A percentile compares a stretch with the other conserved stretches of the same genome.
Evolutionary conservation across 2,329 filamentous ascomycete genomes (phyloP).

Genomic region (Cladophialophora carrionii): DNA sequence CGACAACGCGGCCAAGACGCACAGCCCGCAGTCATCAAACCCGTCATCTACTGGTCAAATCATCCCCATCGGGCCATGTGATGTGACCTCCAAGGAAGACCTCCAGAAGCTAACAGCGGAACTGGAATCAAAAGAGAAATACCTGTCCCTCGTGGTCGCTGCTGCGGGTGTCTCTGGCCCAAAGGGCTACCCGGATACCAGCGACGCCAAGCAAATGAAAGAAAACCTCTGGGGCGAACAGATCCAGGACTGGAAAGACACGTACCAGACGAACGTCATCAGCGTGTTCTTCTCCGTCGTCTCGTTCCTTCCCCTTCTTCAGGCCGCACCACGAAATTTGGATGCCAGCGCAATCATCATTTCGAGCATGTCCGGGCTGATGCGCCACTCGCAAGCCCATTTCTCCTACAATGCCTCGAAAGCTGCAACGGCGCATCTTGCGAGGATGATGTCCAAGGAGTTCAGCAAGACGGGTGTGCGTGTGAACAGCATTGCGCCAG

Average conservation of each 20-base stretch:
- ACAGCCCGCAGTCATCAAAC: constrained; percentile 41
- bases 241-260: constrained; percentile 68
- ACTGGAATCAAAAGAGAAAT: constrained; percentile 62
- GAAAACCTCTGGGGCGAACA: constrained; percentile 65
- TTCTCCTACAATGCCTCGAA: constrained; percentile 73
- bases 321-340: constrained; percentile 58
- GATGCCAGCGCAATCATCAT: constrained; percentile 59
- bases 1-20: constrained; percentile 47
- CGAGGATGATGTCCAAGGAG: constrained; percentile 66
- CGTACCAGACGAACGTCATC: constrained; percentile 72
- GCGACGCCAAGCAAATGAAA: constrained; percentile 59
- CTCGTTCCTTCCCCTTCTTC: constrained; percentile 67
- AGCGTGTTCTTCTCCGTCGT: constrained; percentile 73
- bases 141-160: constrained; percentile 67
- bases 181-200: constrained; percentile 58
- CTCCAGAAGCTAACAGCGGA: constrained; percentile 59
- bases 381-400: constrained; percentile 72
- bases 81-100: constrained; percentile 65
- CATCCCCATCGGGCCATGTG: constrained; percentile 59
- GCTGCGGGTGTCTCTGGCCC: constrained; percentile 70
- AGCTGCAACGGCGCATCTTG: constrained; percentile 66
- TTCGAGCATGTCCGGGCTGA: constrained; percentile 70
- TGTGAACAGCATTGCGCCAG: constrained; percentile 70
- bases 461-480: constrained; percentile 72
- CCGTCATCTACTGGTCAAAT: constrained; percentile 53